Evolutionary conservation across 192 early-diverging fungal genomes (phyloP).

Genomic region (Gigaspora rosea): DNA sequence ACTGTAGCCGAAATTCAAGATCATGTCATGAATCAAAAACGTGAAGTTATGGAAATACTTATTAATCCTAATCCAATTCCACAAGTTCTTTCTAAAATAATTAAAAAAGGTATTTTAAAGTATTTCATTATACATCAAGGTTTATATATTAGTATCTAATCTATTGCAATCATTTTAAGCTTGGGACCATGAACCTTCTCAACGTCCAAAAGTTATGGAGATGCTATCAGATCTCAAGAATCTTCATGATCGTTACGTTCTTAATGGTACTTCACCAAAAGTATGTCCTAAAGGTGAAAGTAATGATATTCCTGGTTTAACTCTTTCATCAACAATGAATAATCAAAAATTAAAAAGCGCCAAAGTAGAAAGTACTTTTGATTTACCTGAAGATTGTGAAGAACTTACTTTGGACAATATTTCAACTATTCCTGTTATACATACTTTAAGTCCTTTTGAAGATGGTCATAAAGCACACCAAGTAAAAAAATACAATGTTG

Average conservation of each 20-base stretch:
- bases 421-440: not conserved
- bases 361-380: not conserved
- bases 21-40: not conserved
- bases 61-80: not conserved
- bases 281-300: too few relatives aligned
- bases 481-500: not conserved
- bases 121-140: not conserved
- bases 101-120: not conserved
- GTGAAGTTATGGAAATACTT: not conserved
- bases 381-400: not conserved
- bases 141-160: not conserved
- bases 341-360: not conserved
- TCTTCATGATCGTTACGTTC: too few relatives aligned
- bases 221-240: too few relatives aligned
- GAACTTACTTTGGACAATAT: too few relatives aligned
- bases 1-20: not conserved
- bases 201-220: too few relatives aligned
- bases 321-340: not conserved
- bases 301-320: too few relatives aligned
- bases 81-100: not conserved
- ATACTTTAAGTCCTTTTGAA: not conserved
- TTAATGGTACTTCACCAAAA: too few relatives aligned
- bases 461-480: conserved; percentile 16
- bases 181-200: too few relatives aligned
- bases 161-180: not conserved